These are phyloP conservation scores for Candida patagonica DNA, from an alignment of 805 yeast genomes.

Conservation along the genomic window DNA sequence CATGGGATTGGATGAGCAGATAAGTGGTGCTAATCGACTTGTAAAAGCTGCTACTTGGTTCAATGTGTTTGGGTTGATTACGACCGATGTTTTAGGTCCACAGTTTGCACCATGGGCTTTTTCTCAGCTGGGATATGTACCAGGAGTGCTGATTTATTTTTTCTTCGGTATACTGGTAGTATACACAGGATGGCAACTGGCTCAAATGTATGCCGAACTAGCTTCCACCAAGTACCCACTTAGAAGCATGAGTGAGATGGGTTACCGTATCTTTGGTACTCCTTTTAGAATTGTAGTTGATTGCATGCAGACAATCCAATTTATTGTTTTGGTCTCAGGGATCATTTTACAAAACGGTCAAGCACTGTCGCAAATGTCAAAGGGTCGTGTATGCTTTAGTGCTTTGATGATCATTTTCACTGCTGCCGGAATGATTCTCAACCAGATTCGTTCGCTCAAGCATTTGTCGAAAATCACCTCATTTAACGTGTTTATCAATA, in stretches of 20 bases:
- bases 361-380: conserved; percentile 30
- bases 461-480: conserved; percentile 32
- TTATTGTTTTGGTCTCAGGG: conserved; percentile 34
- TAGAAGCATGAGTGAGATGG: conserved; percentile 33
- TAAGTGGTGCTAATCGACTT: background rate
- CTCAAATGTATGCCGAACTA: conserved; percentile 27
- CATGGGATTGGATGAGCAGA: background rate
- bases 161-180: conserved; percentile 32
- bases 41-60: conserved; percentile 10
- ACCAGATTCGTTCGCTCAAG: conserved; percentile 31
- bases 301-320: conserved; percentile 32
- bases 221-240: conserved; percentile 35
- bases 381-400: conserved; percentile 29
- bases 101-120: conserved; percentile 38
- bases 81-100: conserved; percentile 30
- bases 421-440: conserved; percentile 31
- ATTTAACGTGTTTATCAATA: conserved; percentile 35
- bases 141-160: conserved; percentile 35
- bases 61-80: conserved; percentile 33
- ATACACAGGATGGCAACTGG: conserved; percentile 31
- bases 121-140: conserved; percentile 36
- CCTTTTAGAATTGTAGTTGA: conserved; percentile 26
- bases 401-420: conserved; percentile 34
- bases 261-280: conserved; percentile 30
- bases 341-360: conserved; percentile 32